These are phyloP conservation scores for Taphrina confusa DNA, from an alignment of 1,139 yeast species.

Conservation along the genomic window DNA sequence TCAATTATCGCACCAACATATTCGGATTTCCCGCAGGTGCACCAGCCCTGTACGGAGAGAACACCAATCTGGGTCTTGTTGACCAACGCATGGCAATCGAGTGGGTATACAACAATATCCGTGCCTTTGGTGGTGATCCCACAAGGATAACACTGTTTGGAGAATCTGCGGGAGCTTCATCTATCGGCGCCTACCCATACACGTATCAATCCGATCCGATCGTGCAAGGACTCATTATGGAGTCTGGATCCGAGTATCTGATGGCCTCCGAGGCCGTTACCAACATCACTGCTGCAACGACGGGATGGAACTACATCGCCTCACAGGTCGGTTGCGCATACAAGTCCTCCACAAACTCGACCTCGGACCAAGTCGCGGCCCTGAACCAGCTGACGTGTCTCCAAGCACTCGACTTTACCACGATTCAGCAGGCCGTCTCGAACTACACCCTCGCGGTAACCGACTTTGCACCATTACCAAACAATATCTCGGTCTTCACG, in stretches of 20 bases:
- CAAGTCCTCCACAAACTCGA: slow-evolving; percentile 2
- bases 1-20: slow-evolving; percentile 20
- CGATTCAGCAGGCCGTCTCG: slow-evolving; percentile 16
- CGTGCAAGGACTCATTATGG: slow-evolving; percentile 30
- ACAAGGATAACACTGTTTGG: slow-evolving; percentile 47
- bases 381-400: slow-evolving; percentile 13
- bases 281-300: slow-evolving; percentile 3
- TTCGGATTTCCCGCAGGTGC: slow-evolving; percentile 34
- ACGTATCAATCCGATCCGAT: slow-evolving; percentile 27
- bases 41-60: slow-evolving; percentile 39
- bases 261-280: slow-evolving; percentile 20
- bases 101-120: slow-evolving; percentile 48
- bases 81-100: slow-evolving; percentile 47
- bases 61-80: slow-evolving; percentile 45
- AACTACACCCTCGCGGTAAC: slow-evolving; percentile 3
- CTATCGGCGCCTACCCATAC: slow-evolving; percentile 26
- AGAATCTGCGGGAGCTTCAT: slow-evolving; percentile 49
- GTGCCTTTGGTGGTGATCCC: slow-evolving; percentile 48
- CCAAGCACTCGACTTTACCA: slow-evolving; percentile 10
- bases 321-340: slow-evolving; percentile 23
- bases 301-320: slow-evolving; percentile 21
- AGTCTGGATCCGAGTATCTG: slow-evolving; percentile 29
- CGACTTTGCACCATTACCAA: slow-evolving; percentile 11
- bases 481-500: slow-evolving; percentile 18
- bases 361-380: slow-evolving; percentile 2